phyloP scores from a whole-genome alignment of 495 filamentous ascomycete genomes.

The Stereocaulon alpinum region DNA sequence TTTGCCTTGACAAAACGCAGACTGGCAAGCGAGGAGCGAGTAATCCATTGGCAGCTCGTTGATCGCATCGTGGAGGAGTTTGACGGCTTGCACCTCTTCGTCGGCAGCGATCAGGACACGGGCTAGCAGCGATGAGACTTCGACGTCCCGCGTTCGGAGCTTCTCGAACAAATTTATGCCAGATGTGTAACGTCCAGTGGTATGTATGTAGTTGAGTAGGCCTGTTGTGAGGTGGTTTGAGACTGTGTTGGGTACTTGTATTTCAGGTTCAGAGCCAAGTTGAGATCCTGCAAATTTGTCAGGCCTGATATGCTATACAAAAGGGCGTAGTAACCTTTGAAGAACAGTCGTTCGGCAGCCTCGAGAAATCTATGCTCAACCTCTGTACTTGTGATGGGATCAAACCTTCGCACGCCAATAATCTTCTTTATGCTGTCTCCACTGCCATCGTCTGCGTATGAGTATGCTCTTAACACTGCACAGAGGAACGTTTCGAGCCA shows the following conservation, averaged over 20 bases:
- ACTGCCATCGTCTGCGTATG: conserved; percentile 88
- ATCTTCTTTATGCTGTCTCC: conserved; percentile 90
- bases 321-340: conserved; percentile 52
- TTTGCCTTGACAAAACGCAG: conserved; percentile 84
- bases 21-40: conserved; percentile 84
- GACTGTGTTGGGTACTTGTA: conserved; percentile 92
- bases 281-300: conserved; percentile 60
- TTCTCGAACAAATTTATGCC: conserved; percentile 98
- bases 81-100: conserved; percentile 90
- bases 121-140: conserved; percentile 86
- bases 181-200: conserved; percentile 87
- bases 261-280: conserved; percentile 90
- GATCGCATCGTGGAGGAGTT: conserved; percentile 75
- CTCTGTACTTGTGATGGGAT: conserved; percentile 93
- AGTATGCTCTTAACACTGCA: conserved; percentile 83
- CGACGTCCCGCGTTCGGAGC: conserved; percentile 76
- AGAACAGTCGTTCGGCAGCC: conserved; percentile 89
- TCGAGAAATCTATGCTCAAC: conserved; percentile 94
- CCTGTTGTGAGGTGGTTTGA: conserved; percentile 92
- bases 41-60: conserved; percentile 94
- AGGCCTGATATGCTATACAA: conserved; percentile 11
- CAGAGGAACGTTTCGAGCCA: conserved; percentile 98
- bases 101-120: conserved; percentile 85
- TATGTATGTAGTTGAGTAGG: conserved; percentile 91
- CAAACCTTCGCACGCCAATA: conserved; percentile 87